Evolutionary conservation across 75 land plant genomes (phyloP), one percentile per base, ranked within the genome.

Genomic region (Azolla pinnata): DNA sequence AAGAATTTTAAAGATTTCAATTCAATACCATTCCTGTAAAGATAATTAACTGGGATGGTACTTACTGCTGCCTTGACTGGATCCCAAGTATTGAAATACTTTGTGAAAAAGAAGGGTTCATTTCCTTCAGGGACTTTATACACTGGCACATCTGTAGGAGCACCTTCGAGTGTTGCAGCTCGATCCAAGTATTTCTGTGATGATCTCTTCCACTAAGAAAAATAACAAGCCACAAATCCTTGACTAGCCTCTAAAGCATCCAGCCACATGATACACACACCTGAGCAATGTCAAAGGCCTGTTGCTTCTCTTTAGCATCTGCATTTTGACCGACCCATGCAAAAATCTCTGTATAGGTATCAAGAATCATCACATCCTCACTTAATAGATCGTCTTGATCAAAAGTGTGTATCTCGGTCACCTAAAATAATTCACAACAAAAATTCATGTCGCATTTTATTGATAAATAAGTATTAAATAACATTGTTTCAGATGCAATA

Each of bases 311-410:
- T 62, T 85, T 81, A 21, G 81, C 5, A 48, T 81, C 81, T 2
- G 74, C 75, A 51, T 74, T 70, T 59, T 83, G 85, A 33, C 96
- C 98, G 70, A 93, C 57, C 98, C 96, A 93, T 44, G 81, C 82
- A 81, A 80, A 81, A 4, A 88, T 74, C 62, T 83, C 87, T 40
- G 79, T 73, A 67, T 81, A 81, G 25, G 90, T 78, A 38, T 88
- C 98, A 44, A 93, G 75, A 54, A 93, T 73, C 72, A 93, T 71
- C 5, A 88, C 60, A 62, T 93, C 98, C 64, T 93, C 98, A 5
- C 85, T 83, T 78, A 93, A 69, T 40, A 93, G 71, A 66, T 88
- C 96, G 70, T 88, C 96, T 77, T 93, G 96, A 51, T 74, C 57
- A 61, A 81, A 93, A 69, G 88, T 86, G 68, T 64, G 74, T n/a